Conservation (phyloP, 495 filamentous ascomycete genomes). For the Melanomma pulvis-pyrius region DNA sequence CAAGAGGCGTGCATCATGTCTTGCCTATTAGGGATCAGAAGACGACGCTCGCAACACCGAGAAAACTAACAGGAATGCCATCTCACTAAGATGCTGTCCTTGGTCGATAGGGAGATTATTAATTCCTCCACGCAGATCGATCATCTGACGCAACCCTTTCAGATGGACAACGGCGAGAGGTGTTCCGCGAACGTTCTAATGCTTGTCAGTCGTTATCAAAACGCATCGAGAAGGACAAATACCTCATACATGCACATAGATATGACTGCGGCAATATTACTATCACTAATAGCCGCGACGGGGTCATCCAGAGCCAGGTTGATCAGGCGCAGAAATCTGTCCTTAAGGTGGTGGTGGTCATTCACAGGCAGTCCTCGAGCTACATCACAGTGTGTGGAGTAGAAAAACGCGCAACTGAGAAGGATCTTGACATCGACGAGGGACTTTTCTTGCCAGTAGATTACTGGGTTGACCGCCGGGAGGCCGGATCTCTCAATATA, state of each 20-base stretch:
- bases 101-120: constrained; percentile 20
- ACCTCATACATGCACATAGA: constrained; percentile 29
- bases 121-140: constrained; percentile 25
- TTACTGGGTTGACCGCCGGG: constrained; percentile 4
- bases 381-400: constrained; percentile 16
- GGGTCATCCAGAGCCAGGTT: constrained; percentile 17
- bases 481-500: constrained; percentile 11
- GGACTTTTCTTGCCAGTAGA: constrained; percentile 15
- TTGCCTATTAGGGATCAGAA: constrained; percentile 6
- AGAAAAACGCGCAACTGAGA: constrained; percentile 20
- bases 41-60: background rate
- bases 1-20: constrained; percentile 19
- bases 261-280: constrained; percentile 15
- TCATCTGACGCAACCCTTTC: constrained; percentile 23
- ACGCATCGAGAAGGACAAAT: background rate
- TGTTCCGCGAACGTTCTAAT: constrained; percentile 20
- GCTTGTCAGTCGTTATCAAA: background rate
- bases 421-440: constrained; percentile 16
- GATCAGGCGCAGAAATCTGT: constrained; percentile 13
- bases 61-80: constrained; percentile 12
- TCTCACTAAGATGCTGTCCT: constrained; percentile 16
- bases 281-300: constrained; percentile 6
- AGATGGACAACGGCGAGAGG: constrained; percentile 11
- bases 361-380: background rate
- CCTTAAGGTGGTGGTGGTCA: constrained; percentile 18